Base-by-base conservation (phyloP, 169 alveolate species). In the Eimeria necatrix region DNA sequence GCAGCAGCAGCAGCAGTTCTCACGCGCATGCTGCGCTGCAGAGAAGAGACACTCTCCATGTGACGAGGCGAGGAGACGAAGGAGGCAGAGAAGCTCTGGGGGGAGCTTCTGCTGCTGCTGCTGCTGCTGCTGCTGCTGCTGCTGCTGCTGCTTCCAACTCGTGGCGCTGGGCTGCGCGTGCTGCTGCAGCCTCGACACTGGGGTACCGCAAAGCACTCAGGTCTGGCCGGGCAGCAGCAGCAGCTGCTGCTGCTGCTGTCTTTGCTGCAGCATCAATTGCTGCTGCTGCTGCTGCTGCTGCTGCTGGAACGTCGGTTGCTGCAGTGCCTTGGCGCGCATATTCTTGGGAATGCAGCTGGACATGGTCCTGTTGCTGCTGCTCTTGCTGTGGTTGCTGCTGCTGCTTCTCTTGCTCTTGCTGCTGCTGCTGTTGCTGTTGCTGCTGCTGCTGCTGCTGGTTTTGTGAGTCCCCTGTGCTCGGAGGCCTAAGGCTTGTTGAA, bases 111-210 rank as follows among this genome's bases (percentile, higher is more conserved):
- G 46, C n/a, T 8, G 78, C 78, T 14, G 32, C 78, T 14, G 78
- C 78, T 14, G 78, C 32, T 18, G 78, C 32, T 8, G 78, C 78
- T 18, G 78, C 78, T 18, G 78, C 32, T 8, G 78, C 78, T 18
- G 78, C 78, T 68, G 78, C 78, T 68, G 68, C 68, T 56, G 78
- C 78, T n/a, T 68, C 78, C 32, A 68, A 1, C n/a, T 68, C 78
- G n/a, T 68, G 32, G 32, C 78, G 78, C n/a, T 68, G 78, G 46
- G 78, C 78, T 18, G n/a, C 78, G n/a, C 78, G 78, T 18, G 78
- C 78, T n/a, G 78, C 78, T 68, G 78, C 78, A 14, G 78, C 78
- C 32, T 68, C 46, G 78, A 68, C 78, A 68, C 78, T 68, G 12
- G 78, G 78, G 78, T 14, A 64, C 8, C 76, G 76, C 76, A 64